Base-by-base conservation (phyloP, 331 rosid genomes). In the Saraca asoca region DNA sequence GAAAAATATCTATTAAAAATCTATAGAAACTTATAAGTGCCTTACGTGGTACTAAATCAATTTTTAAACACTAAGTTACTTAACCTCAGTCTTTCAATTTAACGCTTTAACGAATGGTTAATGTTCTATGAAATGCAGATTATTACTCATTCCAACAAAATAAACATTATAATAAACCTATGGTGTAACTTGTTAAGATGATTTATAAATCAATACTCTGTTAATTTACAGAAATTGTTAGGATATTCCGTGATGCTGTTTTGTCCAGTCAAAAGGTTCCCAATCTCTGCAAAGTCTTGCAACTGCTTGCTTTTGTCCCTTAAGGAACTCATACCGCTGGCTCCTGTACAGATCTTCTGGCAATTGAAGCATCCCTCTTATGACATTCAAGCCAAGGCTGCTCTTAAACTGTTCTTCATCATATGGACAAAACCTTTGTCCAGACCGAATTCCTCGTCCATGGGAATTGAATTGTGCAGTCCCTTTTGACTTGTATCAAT, bases 261-360 rank as follows among this genome's bases (percentile, higher is more conserved):
- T 92, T 49, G 96, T 92, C 95, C 96, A 92, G 67, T 92, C 95
- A 81, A 87, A 87, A 2, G 75, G 84, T 12, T 71, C 76, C 96
- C 96, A 89, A 13, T 87, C 84, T 43, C 63, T 74, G n/a, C 76
- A 69, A 46, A 92, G 87, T 62, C 52, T 80, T 11, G 84, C 70
- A 51, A 89, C 94, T 0, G 95, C 93, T 72, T 83, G 78, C 64
- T 79, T 92, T 53, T 92, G 98, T 12, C 78, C 85, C 51, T 87
- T 88, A 38, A 79, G 44, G 0, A 77, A 76, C 12, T 82, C 91
- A 0, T 84, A 72, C 39, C 82, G 59, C 7, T 83, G 82, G 6
- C 89, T 84, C 11, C 89, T 67, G 94, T 89, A 85, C 79, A 84
- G 91, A 65, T 92, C 95, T 67, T 78, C 98, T 0, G 96, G 82